Evolutionary conservation across 768 basidiomycete genomes (phyloP).

Genomic region (Boletus bicolor): DNA sequence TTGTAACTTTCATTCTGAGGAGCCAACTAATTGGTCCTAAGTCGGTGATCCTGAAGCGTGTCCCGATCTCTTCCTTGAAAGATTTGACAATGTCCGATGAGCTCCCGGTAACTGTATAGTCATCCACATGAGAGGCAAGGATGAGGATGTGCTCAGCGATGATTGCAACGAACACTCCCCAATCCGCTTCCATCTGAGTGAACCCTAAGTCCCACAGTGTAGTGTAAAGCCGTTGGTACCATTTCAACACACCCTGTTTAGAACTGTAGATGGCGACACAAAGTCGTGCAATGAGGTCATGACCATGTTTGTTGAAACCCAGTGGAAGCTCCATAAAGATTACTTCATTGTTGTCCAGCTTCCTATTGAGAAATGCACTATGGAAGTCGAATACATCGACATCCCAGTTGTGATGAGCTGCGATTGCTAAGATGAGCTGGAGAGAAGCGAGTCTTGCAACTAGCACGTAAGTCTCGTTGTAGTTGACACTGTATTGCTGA

Average conservation of each 20-base stretch:
- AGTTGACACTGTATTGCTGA: too few species aligned
- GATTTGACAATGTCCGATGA: fast-evolving
- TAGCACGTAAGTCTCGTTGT: too few species aligned
- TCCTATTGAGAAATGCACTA: neutral
- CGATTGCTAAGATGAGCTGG: too few species aligned
- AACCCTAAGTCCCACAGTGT: fast-evolving
- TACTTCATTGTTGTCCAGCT: neutral
- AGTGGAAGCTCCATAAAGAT: neutral
- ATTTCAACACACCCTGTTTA: neutral
- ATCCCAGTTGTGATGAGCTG: too few species aligned
- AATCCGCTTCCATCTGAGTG: neutral
- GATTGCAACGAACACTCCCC: neutral
- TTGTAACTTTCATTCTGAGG: neutral
- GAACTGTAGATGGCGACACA: neutral
- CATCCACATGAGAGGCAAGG: neutral
- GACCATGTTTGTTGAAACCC: neutral
- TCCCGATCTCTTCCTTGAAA: neutral
- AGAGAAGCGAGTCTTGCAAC: too few species aligned
- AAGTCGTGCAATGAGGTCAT: fast-evolving
- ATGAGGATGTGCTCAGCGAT: fast-evolving
- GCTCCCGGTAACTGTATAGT: neutral
- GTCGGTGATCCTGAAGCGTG: fast-evolving
- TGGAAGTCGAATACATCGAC: neutral
- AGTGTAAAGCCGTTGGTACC: neutral
- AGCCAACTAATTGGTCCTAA: neutral